Conservation (phyloP, 1,284 basidiomycete species). For the Ganoderma resinaceum region DNA sequence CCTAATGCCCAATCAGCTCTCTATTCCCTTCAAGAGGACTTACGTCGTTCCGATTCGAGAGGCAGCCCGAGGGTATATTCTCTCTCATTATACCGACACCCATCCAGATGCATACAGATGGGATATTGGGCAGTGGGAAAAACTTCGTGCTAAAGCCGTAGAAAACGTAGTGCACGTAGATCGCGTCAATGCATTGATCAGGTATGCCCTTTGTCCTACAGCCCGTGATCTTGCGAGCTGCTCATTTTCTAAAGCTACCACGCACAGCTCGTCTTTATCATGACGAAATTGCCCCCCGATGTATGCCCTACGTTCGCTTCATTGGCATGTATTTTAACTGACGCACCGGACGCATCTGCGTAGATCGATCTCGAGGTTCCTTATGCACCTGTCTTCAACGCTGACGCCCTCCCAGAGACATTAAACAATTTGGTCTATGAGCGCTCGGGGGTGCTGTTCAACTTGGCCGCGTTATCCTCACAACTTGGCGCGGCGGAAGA, state of each 20-base stretch:
- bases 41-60: constrained; percentile 64
- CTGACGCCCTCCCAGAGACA: constrained; percentile 63
- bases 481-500: constrained; percentile 73
- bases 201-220: constrained; percentile 16
- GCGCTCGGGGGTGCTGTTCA: constrained; percentile 80
- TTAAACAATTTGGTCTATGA: constrained; percentile 84
- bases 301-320: constrained; percentile 46
- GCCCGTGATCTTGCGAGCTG: constrained; percentile 10
- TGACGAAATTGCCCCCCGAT: constrained; percentile 75
- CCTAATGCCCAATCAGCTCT: constrained; percentile 80
- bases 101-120: constrained; percentile 90
- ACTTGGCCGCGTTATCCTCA: constrained; percentile 84
- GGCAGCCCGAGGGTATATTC: constrained; percentile 74
- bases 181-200: constrained; percentile 50
- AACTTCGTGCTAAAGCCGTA: constrained; percentile 69
- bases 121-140: constrained; percentile 79
- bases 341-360: constrained; percentile 22
- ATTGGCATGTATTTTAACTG: background rate
- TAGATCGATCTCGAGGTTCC: constrained; percentile 83
- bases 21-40: constrained; percentile 81
- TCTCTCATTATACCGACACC: constrained; percentile 70
- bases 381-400: constrained; percentile 76
- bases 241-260: constrained; percentile 71
- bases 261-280: constrained; percentile 84
- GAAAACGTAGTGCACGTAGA: constrained; percentile 66